phyloP scores from a whole-genome alignment of 2,329 filamentous ascomycete species.

The Dothideomycetidae sp. region DNA sequence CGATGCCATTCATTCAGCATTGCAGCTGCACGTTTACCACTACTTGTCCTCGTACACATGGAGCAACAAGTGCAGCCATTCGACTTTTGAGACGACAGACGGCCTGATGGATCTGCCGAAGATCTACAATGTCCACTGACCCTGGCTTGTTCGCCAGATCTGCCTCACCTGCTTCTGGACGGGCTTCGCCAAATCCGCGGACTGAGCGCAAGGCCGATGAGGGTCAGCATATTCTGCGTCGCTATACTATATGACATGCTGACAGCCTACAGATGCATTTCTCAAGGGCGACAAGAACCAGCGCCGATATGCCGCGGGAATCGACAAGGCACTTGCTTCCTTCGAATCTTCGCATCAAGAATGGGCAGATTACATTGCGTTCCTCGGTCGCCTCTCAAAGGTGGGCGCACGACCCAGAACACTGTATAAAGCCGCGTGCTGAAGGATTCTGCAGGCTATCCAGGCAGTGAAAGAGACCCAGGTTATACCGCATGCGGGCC shows the following conservation, averaged over 20 bases:
- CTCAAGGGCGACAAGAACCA: slow-evolving; percentile 51
- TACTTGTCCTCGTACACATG: too few relatives aligned
- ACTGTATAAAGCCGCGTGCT: background rate
- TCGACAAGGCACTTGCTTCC: slow-evolving; percentile 74
- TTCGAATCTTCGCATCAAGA: slow-evolving; percentile 92
- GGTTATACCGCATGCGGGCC: slow-evolving; percentile 64
- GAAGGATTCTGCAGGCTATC: slow-evolving; percentile 47
- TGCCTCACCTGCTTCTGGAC: slow-evolving; percentile 4
- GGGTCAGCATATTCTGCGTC: background rate
- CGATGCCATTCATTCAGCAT: too few relatives aligned
- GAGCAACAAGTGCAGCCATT: slow-evolving; percentile 1
- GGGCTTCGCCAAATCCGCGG: slow-evolving; percentile 4
- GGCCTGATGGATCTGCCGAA: slow-evolving; percentile 17
- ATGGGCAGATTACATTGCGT: slow-evolving; percentile 99
- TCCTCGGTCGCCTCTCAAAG: slow-evolving; percentile 80
- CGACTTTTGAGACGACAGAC: background rate
- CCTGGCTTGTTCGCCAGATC: background rate
- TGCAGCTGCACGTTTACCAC: too few relatives aligned
- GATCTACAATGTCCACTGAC: slow-evolving; percentile 7
- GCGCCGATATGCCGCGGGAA: slow-evolving; percentile 75
- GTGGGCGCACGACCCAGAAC: slow-evolving; percentile 29
- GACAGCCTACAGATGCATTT: background rate
- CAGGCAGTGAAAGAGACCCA: slow-evolving; percentile 52
- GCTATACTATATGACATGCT: background rate
- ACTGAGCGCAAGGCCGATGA: slow-evolving; percentile 5